Base-by-base conservation (phyloP, 1,284 basidiomycete species). In the Sutorius eximius region DNA sequence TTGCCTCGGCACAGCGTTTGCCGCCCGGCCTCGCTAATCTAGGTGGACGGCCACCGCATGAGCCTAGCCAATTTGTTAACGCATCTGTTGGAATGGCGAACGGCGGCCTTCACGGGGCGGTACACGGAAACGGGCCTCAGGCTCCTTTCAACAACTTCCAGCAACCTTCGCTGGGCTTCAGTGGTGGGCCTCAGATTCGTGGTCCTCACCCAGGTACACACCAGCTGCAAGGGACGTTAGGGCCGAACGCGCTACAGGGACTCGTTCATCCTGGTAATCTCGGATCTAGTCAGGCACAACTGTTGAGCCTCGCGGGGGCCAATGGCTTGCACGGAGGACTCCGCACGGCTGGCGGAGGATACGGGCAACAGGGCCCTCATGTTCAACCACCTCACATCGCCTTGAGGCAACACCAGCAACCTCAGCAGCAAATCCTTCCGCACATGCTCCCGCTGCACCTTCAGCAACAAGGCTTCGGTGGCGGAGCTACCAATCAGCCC, bases 1-100 rank as follows among this genome's bases (percentile, higher is more conserved):
- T 82, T 40, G 76, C 78, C 42, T 75, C 75, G 30, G 74, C 73
- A 51, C 80, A 89, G 65, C 82, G 87, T 47, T 71, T 91, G 37
- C 89, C 88, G 20, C 87, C 87, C n/a, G 89, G 89, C 32, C 74
- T 91, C 41, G 89, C 89, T n/a, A 90, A 90, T 63, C 79, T 91
- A 29, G 89, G 89, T 36, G 87, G 82, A 40, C 82, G 89, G 9
- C 88, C 89, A 29, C 89, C 89, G 8, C 88, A 90, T 63, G 89
- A 91, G 49, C 82, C 86, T 30, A 77, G 77, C 24, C 88, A 89
- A 61, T 87, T 85, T 64, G 64, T 87, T 41, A 80, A 79, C 29
- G 69, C 81, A 55, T 75, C 77, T 53, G 64, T 74, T 54, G 79
- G 79, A 44, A 68, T 82, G 55, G 70, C 77, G 34, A 74, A 78